Evolutionary conservation across 2,329 filamentous ascomycete species (phyloP), one percentile per base, ranked within the genome.

Genomic region (Didymella sp.): DNA sequence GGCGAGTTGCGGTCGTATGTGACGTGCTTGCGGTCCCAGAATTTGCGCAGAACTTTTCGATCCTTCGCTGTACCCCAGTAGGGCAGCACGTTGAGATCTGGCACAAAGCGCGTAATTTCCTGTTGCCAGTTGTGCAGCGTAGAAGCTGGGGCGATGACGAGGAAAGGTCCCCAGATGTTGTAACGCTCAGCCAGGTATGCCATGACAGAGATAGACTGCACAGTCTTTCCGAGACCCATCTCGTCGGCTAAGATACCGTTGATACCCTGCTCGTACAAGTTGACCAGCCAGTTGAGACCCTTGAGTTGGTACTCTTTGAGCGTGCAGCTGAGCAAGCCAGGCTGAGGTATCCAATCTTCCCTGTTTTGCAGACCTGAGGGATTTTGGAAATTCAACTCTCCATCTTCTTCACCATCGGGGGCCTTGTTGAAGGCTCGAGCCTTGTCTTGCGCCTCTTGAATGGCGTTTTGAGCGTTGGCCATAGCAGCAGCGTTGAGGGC

Each of bases 41-140:
- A 98, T 79, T 98, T 99, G 56, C 95, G 91, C 55, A 99, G 84
- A 45, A 98, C 90, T 77, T 99, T 99, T 69, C 95, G 88, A 73
- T 99, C 95, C 60, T 89, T 91, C 12, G 92, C 93, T 54, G 89
- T 95, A 66, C 95, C 95, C 95, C 95, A 99, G 81, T 99, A 99
- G 2, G 95, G 95, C 31, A 99, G 81, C 27, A 96, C 92, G 78
- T 98, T 98, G 76, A 99, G 87, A 56, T 91, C 87, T 0, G 95
- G 95, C 2, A 99, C 93, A 75, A 99, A 99, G 75, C 87, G 93
- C 59, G 91, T 86, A 63, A 99, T 96, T 81, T 99, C 95, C 76
- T 99, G 95, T 77, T 99, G 93, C 95, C 95, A 99, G 74, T 99
- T 99, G 87, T 99, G 94, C 56, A 99, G 81, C 1, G 95, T 99